Evolutionary conservation across 1,139 yeast species (phyloP), one percentile per base, ranked within the genome.

Genomic region (Hanseniaspora sp.): DNA sequence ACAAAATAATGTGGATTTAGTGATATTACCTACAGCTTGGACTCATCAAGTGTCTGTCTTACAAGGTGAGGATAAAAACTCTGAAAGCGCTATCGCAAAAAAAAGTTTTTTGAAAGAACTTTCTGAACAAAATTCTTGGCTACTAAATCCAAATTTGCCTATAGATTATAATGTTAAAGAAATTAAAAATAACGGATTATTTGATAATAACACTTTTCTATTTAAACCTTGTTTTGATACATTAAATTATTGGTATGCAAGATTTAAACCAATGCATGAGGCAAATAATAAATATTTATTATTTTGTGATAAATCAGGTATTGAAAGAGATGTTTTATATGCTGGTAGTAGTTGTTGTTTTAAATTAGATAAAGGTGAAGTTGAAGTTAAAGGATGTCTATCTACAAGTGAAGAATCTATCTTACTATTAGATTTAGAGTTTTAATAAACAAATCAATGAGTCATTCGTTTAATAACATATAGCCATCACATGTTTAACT

Each of bases 21-120:
- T 86, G 0, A 65, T 88, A 30, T 79, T 86, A 59, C 95, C 96
- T 1, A 87, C 86, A 79, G 95, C 95, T 0, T 90, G 97, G 97
- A 71, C 86, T 49, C 80, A 82, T 51, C 73, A 79, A 0, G 60
- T 66, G 42, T 76, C 83, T 0, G 61, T 62, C 1, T 63, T 67
- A 30, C 54, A 61, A 35, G 53, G 56, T 18, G 52, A 60, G 5
- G 60, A 64, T n/a, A 57, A 59, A 28, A 17, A 43, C 13, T n/a
- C 28, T 11, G 45, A 23, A 7, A 41, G 34, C 17, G 17, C 29
- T 11, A 29, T 28, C 1, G 13, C 15, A 11, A 49, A 49, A 38
- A 23, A 15, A 8, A 18, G 38, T 2, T 35, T 29, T 15, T 13
- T 49, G 15, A 30, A 28, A 3, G n/a, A 42, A 13, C 18, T 43